Evolutionary conservation across 2,329 filamentous ascomycete species (phyloP), one percentile per base, ranked within the genome.

Genomic region (Diaporthe velutina): DNA sequence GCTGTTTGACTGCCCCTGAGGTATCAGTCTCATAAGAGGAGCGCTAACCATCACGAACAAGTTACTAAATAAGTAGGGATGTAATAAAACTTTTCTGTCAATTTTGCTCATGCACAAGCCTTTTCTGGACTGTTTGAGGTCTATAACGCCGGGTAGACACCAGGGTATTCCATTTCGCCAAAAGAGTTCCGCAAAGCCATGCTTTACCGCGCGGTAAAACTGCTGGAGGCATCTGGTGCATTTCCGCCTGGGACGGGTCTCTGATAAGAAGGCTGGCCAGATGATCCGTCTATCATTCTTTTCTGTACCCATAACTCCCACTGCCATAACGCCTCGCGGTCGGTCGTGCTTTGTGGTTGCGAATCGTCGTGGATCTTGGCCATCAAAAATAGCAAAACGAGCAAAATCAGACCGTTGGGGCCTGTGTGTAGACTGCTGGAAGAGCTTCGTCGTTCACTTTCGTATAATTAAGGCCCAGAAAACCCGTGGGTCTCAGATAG

Each of bases 111-210:
- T 54, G 22, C n/a, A 40, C 8, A 17, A 28, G 33, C 61, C 35
- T 25, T 13, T 22, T 28, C 19, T 19, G n/a, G 17, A 38, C 15
- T 54, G 25, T 19, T 54, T 13, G 33, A 54, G 48, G 64, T 68
- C 64, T 68, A 68, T 68, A 68, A 68, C 64, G 48, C 64, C 64
- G 15, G 30, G 48, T 68, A 35, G 64, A 68, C 64, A 54, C 64
- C 33, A 40, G 48, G 64, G 64, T 68, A 68, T 68, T 25, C 64
- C 64, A n/a, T 54, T 67, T 68, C 45, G 48, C 48, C 64, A 35
- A 40, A 25, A 52, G 28, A 13, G 28, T n/a, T 9, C 17, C 25
- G 25, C n/a, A n/a, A 64, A 64, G 25, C 25, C 40, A 64, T 12
- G 13, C 40, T 38, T 30, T 15, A 17, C 25, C n/a, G 17, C 5